Evolutionary conservation across 768 basidiomycete genomes (phyloP), one percentile per base, ranked within the genome.

Genomic region (Rhodotorula babjevae): DNA sequence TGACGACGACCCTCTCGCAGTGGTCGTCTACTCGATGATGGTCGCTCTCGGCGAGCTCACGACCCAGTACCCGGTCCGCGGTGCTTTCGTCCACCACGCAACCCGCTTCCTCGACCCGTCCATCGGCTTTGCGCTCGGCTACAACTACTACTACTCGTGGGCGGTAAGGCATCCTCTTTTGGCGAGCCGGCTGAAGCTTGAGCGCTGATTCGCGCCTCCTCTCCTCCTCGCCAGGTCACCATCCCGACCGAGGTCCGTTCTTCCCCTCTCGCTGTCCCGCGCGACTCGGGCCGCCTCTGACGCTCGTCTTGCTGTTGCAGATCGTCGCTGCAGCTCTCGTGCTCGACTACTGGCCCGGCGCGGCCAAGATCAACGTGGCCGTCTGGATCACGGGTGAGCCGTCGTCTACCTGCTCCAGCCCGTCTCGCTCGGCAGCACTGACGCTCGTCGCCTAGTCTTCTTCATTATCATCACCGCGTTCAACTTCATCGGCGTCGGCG

Each of bases 11-110:
- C 14, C 3, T 5, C 16, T 4, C 59, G 40, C 58, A 52, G 65
- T n/a, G 14, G 31, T 50, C 23, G 61, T 62, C 61, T 62, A 62
- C 61, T 33, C 61, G 25, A 44, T 66, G 57, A 76, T 76, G 74
- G 68, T 76, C 31, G 66, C 70, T 0, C 67, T 79, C 25, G 77
- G 78, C 42, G 77, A 71, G 53, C 77, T 83, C 79, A 80, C 79
- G 5, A 77, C 81, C 8, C 68, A 81, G 42, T 81, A 75, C 75
- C 82, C 82, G 7, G 79, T 83, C 16, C 61, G 79, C 63, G 71
- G 83, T 72, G 69, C 80, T 62, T 82, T 84, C 75, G 84, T 84
- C 25, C 81, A 84, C 55, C 84, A 86, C 62, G 84, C 86, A 3
- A 74, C 80, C 25, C 78, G 82, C 21, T 83, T 82, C 77, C 72